Evolutionary conservation across 73 alveolate genomes (phyloP).

Genomic region (Uronychia setigera): DNA sequence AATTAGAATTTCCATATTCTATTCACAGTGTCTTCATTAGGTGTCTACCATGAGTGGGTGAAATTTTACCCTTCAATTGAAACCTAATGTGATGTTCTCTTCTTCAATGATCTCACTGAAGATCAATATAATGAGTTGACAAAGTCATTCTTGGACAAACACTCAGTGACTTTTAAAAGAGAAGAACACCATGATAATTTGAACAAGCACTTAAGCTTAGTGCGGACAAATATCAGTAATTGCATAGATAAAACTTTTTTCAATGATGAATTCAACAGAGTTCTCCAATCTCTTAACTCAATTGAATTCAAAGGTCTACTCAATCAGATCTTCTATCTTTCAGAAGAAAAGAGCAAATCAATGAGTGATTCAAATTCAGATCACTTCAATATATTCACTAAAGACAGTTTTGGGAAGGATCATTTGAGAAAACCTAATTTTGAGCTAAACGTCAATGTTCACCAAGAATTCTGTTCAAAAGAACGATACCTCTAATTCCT

Average conservation of each 20-base stretch:
- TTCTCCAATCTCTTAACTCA: conserved; percentile 19
- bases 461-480: background rate
- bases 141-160: conserved; percentile 13
- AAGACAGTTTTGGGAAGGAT: background rate
- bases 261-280: conserved; percentile 8
- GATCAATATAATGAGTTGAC: conserved; percentile 33
- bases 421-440: background rate
- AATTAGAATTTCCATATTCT: conserved; percentile 30
- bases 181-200: background rate
- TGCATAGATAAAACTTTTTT: background rate
- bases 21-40: conserved; percentile 2
- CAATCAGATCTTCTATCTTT: background rate
- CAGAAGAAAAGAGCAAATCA: background rate
- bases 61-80: conserved; percentile 32
- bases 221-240: background rate
- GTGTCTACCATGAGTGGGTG: conserved; percentile 38
- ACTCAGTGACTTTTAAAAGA: background rate
- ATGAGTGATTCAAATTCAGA: too few species aligned
- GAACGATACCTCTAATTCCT: conserved; percentile 26
- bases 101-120: conserved; percentile 23
- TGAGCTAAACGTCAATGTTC: background rate
- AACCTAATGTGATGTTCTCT: conserved; percentile 38
- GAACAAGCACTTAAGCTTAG: conserved; percentile 14
- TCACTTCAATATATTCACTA: background rate
- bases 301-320: background rate